Evolutionary conservation across 2,329 filamentous ascomycete species (phyloP), one percentile per base, ranked within the genome.

Genomic region (Periconia macrospinosa): DNA sequence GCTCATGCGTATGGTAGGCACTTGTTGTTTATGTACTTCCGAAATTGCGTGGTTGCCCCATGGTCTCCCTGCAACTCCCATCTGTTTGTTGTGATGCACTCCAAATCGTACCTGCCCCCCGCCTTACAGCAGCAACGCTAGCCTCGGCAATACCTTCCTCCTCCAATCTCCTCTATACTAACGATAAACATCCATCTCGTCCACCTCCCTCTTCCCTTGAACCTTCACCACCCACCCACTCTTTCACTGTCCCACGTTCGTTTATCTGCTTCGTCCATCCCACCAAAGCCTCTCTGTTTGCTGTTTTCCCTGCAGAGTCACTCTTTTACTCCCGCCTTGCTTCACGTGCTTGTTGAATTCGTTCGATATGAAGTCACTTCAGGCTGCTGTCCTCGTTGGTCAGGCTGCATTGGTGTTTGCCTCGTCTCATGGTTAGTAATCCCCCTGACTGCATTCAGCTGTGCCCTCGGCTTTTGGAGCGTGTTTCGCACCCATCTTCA

Each of bases 281-380:
- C 45, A 47, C 30, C 33, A 27, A 45, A 54, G 55, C 57, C 49
- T 37, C 55, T 33, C 52, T 56, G 57, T 60, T 57, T 17, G 43
- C 60, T 63, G 59, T 59, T 57, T 47, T 58, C 55, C 54, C 52
- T 53, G 52, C 57, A 48, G 52, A 49, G 30, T 55, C 67, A 59
- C 63, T 66, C 59, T 47, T 60, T 62, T 49, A 55, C 50, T 44
- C 48, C 58, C 53, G 54, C 48, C 37, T 50, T 57, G 53, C 56
- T 8, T 27, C 23, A 8, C 3, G 8, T 27, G 8, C 53, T 54
- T 47, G 41, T 49, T 47, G 56, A 49, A 55, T 54, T 52, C 55
- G 50, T 47, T 58, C 57, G 50, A 45, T 52, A 72, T 72, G 69
- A 70, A 68, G 66, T 37, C 59, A 20, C 33, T 59, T 51, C 58